Evolutionary conservation across 305 asterid species (phyloP).

Genomic region (Solanum aculeatissimum): DNA sequence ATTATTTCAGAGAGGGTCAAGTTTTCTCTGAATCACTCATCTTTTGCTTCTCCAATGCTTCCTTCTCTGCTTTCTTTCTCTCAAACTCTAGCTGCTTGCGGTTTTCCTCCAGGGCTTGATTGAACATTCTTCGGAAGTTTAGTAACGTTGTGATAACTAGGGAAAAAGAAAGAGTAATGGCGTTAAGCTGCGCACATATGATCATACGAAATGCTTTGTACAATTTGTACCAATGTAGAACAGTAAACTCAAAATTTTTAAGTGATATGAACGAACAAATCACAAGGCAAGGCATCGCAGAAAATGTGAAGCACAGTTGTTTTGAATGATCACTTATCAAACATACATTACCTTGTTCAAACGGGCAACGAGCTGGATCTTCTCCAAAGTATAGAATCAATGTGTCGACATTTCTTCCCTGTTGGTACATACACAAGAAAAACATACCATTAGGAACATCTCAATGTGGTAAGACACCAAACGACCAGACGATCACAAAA

Average conservation of each 20-base stretch:
- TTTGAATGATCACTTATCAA: not conserved
- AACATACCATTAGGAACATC: not conserved
- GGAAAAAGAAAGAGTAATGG: not conserved
- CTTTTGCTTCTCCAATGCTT: constrained; percentile 45
- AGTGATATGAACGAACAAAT: not conserved
- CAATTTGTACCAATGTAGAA: not conserved
- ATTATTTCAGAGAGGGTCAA: constrained; percentile 18
- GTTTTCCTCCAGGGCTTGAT: constrained; percentile 71
- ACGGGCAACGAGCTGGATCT: constrained; percentile 87
- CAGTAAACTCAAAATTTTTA: not conserved
- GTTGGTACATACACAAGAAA: constrained; percentile 6
- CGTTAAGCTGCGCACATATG: not conserved
- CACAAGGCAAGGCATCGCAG: not conserved
- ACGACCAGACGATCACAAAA: not conserved
- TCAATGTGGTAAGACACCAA: not conserved
- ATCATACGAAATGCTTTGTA: not conserved
- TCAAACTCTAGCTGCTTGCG: constrained; percentile 78
- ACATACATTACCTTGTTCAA: constrained; percentile 66
- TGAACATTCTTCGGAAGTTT: constrained; percentile 80
- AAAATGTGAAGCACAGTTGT: not conserved
- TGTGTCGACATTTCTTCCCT: constrained; percentile 90
- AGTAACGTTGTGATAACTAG: constrained; percentile 63
- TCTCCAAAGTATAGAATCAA: constrained; percentile 90
- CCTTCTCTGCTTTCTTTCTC: constrained; percentile 89
- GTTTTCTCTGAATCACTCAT: constrained; percentile 22